Base-by-base conservation (phyloP, 1,284 basidiomycete genomes). In the Cerioporus squamosus region DNA sequence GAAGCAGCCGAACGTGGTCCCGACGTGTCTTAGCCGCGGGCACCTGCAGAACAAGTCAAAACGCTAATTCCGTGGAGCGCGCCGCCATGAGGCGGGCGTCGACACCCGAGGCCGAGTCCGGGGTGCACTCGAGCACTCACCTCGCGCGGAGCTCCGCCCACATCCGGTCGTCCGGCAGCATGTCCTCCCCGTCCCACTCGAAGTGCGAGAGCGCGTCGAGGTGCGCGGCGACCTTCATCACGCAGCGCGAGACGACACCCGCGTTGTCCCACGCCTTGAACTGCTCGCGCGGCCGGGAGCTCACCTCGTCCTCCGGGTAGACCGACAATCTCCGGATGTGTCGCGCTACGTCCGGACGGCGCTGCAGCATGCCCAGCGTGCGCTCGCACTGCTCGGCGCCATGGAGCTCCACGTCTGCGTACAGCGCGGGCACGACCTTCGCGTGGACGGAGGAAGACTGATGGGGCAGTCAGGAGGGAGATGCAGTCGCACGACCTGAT, bases 161-260 rank as follows among this genome's bases (percentile, higher is more conserved):
- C 85, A 91, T 86, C 60, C 87, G 83, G 62, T 91, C 89, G 59
- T 83, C 76, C 38, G 79, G 81, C 2, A 88, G 81, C 33, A 83
- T 72, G 65, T 88, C 87, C 53, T 87, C 84, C 4, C 81, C 86
- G 59, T 86, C 85, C 88, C 88, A 91, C 31, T 81, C 73, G 64
- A 91, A 91, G 10, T 76, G 81, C 31, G 77, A 75, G 47, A 91
- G 76, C 20, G 85, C 86, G 54, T 90, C 88, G 43, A 91, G 72
- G 44, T 75, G 71, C 62, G 67, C 75, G 24, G 83, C 81, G 6
- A 78, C 76, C 20, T 72, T 51, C 65, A 62, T 26, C 65, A 67
- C 69, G 23, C 76, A 64, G n/a, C 67, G 65, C 56, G 72, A 63
- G 52, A 73, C 71, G 17, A 63, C 51, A 9, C 64, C 65, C 26